A percentile compares a stretch with the other conserved stretches of the same genome.
These are phyloP conservation scores for Leptodermis oblonga DNA, from an alignment of 257 asterid species.

Conservation along the genomic window DNA sequence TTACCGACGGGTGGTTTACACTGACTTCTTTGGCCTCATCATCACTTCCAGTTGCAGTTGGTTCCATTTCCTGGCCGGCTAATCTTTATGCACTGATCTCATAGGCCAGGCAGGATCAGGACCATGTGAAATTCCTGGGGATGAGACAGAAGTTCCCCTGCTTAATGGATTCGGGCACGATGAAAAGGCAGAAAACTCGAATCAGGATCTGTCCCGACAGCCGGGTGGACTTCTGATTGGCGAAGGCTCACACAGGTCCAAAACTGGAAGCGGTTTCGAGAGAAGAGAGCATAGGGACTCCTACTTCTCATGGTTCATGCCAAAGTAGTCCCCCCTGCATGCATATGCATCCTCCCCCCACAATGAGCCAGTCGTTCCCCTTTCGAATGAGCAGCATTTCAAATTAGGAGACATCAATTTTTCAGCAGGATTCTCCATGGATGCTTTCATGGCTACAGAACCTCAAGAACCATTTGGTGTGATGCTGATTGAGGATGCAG, in stretches of 20 bases:
- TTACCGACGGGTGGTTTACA: conserved; percentile 86
- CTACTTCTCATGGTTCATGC: conserved; percentile 77
- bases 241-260: conserved; percentile 45
- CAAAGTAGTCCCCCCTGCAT: conserved; percentile 58
- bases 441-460: conserved; percentile 27
- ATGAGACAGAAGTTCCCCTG: too few species aligned
- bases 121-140: too few species aligned
- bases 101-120: too few species aligned
- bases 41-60: too few species aligned
- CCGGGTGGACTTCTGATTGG: conserved; percentile 16
- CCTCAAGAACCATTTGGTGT: conserved; percentile 47
- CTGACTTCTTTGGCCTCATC: too few species aligned
- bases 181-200: too few species aligned
- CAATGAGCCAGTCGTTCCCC: conserved; percentile 44
- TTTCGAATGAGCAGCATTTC: conserved; percentile 30
- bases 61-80: too few species aligned
- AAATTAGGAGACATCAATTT: conserved; percentile 35
- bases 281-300: conserved; percentile 76
- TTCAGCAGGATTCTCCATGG: conserved; percentile 41
- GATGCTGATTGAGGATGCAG: conserved; percentile 73
- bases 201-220: too few species aligned
- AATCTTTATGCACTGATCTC: too few species aligned
- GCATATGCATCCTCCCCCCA: conserved; percentile 43
- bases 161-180: too few species aligned
- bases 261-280: conserved; percentile 68